phyloP scores from a whole-genome alignment of 495 filamentous ascomycete species.

The Penicillium robsamsonii region DNA sequence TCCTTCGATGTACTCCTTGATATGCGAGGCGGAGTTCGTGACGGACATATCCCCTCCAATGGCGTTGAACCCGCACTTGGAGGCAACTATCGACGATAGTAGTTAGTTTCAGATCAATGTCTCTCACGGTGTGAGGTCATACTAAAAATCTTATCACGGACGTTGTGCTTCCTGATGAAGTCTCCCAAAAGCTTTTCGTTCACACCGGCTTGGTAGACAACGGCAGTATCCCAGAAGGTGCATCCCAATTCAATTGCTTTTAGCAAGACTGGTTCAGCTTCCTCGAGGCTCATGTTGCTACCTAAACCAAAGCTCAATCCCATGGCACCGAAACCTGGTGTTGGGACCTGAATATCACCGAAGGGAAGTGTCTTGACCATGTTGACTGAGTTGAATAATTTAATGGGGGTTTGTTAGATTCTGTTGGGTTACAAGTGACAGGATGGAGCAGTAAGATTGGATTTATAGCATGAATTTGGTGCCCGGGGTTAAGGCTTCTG shows the following conservation, averaged over 20 bases:
- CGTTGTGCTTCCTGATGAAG: slow-evolving; percentile 53
- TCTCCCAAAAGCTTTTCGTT: slow-evolving; percentile 53
- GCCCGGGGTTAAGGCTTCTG: neutral
- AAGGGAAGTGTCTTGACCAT: slow-evolving; percentile 48
- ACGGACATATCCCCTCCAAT: slow-evolving; percentile 29
- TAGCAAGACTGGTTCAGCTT: slow-evolving; percentile 50
- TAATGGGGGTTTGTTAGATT: neutral
- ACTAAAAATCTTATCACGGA: slow-evolving; percentile 50
- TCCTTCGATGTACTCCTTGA: slow-evolving; percentile 52
- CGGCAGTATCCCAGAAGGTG: slow-evolving; percentile 55
- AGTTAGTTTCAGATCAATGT: neutral
- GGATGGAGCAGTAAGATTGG: neutral
- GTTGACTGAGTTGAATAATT: slow-evolving; percentile 10
- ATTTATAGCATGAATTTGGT: neutral
- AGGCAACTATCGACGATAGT: slow-evolving; percentile 35
- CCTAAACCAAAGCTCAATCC: slow-evolving; percentile 45
- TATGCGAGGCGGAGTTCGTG: slow-evolving; percentile 50
- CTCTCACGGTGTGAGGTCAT: slow-evolving; percentile 1
- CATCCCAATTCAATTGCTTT: slow-evolving; percentile 52
- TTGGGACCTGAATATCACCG: slow-evolving; percentile 37
- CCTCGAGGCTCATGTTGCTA: slow-evolving; percentile 38
- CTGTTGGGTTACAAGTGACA: neutral
- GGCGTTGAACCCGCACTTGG: slow-evolving; percentile 45
- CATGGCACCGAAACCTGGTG: slow-evolving; percentile 49
- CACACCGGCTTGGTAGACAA: slow-evolving; percentile 47